These are phyloP conservation scores for Sugiyamaella novakii DNA, from an alignment of 1,139 yeast species.

Conservation along the genomic window DNA sequence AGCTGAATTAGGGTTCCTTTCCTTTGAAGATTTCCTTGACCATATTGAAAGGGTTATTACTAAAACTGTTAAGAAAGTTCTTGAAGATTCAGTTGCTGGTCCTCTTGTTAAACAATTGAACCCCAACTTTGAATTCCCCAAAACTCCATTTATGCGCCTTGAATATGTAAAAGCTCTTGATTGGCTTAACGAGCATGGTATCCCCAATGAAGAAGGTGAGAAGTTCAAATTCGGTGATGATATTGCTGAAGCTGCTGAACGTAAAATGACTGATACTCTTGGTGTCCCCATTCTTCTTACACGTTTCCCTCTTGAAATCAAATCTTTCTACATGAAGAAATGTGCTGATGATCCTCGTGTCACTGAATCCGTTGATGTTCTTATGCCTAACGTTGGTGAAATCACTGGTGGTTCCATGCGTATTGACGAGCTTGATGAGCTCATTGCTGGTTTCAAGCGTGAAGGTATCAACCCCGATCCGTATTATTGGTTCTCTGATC, in stretches of 20 bases:
- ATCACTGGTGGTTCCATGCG: slow-evolving; percentile 99
- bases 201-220: slow-evolving; percentile 93
- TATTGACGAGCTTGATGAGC: slow-evolving; percentile 77
- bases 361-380: slow-evolving; percentile 95
- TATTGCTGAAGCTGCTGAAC: slow-evolving; percentile 98
- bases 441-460: slow-evolving; percentile 86
- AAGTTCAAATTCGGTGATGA: slow-evolving; percentile 96
- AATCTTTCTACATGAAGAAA: slow-evolving; percentile 96
- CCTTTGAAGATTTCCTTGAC: slow-evolving; percentile 78
- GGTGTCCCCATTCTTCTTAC: slow-evolving; percentile 89
- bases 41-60: slow-evolving; percentile 84
- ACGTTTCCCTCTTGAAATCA: slow-evolving; percentile 95
- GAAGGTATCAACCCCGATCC: slow-evolving; percentile 78
- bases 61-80: slow-evolving; percentile 67
- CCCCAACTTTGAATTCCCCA: slow-evolving; percentile 85
- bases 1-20: slow-evolving; percentile 84
- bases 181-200: slow-evolving; percentile 95
- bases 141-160: slow-evolving; percentile 87
- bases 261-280: slow-evolving; percentile 95
- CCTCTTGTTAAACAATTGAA: slow-evolving; percentile 87
- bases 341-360: slow-evolving; percentile 89
- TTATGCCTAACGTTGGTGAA: slow-evolving; percentile 99
- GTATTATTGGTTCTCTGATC: slow-evolving; percentile 96
- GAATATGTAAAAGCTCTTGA: slow-evolving; percentile 87
- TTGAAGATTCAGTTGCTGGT: slow-evolving; percentile 90